Conservation (phyloP, 2,329 filamentous ascomycete species). For the Corinectria fuckeliana region DNA sequence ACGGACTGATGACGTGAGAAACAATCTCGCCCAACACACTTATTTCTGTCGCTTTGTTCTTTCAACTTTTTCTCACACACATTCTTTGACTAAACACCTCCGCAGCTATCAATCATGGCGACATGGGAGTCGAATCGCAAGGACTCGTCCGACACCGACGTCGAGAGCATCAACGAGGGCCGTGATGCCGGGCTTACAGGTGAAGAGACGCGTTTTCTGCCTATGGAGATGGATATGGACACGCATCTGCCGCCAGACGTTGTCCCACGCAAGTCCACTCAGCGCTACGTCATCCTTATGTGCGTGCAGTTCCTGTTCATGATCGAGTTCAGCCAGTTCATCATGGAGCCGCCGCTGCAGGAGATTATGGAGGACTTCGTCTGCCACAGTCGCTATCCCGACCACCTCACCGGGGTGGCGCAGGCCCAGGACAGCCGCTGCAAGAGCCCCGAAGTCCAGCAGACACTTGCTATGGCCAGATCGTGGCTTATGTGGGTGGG, state of each 20-base stretch:
- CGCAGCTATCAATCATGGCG: not conserved
- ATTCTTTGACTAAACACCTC: no score
- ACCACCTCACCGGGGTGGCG: conserved; percentile 40
- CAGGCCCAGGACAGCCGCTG: conserved; percentile 51
- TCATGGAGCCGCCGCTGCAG: conserved; percentile 50
- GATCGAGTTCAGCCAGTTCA: conserved; percentile 50
- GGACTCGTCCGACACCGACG: not conserved
- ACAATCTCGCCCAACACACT: no score
- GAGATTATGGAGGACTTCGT: conserved; percentile 61
- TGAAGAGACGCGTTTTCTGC: not conserved
- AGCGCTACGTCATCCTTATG: conserved; percentile 40
- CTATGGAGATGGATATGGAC: not conserved
- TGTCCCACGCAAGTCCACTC: conserved; percentile 33
- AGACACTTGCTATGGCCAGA: conserved; percentile 58
- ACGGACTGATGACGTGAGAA: no score
- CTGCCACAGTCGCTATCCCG: conserved; percentile 55
- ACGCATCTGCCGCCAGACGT: conserved; percentile 1
- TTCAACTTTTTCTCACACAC: no score
- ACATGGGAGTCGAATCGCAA: not conserved
- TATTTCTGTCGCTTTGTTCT: no score
- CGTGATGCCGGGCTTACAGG: not conserved
- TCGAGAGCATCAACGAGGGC: not conserved
- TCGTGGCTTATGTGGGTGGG: conserved; percentile 55
- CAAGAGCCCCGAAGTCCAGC: conserved; percentile 57
- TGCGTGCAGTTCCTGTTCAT: conserved; percentile 50